Base-by-base conservation (phyloP, 352 stramenopile species). In the Pythium phragmiticola region DNA sequence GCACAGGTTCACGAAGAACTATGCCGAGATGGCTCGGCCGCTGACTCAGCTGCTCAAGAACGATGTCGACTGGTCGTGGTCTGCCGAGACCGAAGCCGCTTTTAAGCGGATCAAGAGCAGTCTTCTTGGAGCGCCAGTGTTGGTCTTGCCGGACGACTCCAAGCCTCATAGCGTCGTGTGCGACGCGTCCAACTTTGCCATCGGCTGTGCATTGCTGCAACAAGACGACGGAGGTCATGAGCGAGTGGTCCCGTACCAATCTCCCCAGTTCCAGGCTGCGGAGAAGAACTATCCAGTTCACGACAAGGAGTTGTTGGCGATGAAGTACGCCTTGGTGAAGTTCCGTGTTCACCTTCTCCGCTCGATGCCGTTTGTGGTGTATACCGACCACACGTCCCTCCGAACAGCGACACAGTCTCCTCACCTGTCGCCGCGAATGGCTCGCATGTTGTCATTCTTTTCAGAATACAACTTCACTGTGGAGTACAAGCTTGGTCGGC, bases 391-490 rank as follows among this genome's bases (percentile, higher is more conserved):
- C 23, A 30, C 47, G 23, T 53, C 47, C 2, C 21, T 53, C 7
- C 47, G 47, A 4, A 53, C 47, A 9, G 47, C 23, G 17, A 33
- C 23, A 26, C 3, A 36, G 11, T 11, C n/a, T 12, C 42, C 42
- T 0, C 17, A 48, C 42, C 0, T 48, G 14, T 28, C 42, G 0
- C 50, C 11, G 26, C 6, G 50, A 4, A 57, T 43, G 50, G 50
- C 30, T n/a, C 11, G 33, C 26, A 41, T 7, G 48, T 55, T 60
- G 26, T 39, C 53, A 13, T 60, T 60, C 53, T 50, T 60, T 26
- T 23, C 53, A 23, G 53, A 60, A 26, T 60, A 60, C 53, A 48
- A 48, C 53, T 30, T 51, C 39, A 41, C 39, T 2, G 53, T 60
- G 0, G 37, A 45, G 37, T 60, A 54, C 12, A 54, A 54, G 47